Conservation (phyloP, 2,329 filamentous ascomycete genomes). For the Trichophyton benhamiae region DNA sequence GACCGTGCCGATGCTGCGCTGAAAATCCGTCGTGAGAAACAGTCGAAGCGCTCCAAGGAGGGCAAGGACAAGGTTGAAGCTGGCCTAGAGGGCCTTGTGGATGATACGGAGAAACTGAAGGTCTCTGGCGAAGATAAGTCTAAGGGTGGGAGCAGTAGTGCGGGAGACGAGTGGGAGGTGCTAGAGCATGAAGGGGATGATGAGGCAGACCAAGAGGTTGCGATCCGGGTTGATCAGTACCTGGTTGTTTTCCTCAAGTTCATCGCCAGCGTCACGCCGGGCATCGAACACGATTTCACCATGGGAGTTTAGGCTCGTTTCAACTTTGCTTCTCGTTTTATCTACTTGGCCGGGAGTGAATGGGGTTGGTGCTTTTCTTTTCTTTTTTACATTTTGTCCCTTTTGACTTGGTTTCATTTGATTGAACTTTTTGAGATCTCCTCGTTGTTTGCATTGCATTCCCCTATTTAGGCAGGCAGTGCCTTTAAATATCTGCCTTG, state of each 20-base stretch:
- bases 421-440: too few relatives aligned
- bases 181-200: constrained; percentile 39
- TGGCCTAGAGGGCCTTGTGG: constrained; percentile 76
- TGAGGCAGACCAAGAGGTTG: constrained; percentile 34
- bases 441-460: too few relatives aligned
- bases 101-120: constrained; percentile 53
- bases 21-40: constrained; percentile 74
- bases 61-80: constrained; percentile 38
- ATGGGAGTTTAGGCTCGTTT: constrained; percentile 61
- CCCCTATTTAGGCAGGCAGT: too few relatives aligned
- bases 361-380: not conserved
- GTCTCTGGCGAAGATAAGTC: constrained; percentile 41
- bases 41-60: constrained; percentile 47
- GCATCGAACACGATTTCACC: constrained; percentile 95
- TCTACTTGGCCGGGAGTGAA: not conserved
- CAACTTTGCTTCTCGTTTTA: too few relatives aligned
- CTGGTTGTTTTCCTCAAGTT: constrained; percentile 48
- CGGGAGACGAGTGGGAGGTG: constrained; percentile 53
- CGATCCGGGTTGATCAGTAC: constrained; percentile 41
- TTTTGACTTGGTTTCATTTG: too few relatives aligned
- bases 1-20: constrained; percentile 89
- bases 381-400: not conserved
- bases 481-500: too few relatives aligned
- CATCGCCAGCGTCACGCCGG: constrained; percentile 82
- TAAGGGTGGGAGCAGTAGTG: constrained; percentile 21